Evolutionary conservation across 805 yeast genomes (phyloP), one percentile per base, ranked within the genome.

Genomic region (Yamadazyma laniorum): DNA sequence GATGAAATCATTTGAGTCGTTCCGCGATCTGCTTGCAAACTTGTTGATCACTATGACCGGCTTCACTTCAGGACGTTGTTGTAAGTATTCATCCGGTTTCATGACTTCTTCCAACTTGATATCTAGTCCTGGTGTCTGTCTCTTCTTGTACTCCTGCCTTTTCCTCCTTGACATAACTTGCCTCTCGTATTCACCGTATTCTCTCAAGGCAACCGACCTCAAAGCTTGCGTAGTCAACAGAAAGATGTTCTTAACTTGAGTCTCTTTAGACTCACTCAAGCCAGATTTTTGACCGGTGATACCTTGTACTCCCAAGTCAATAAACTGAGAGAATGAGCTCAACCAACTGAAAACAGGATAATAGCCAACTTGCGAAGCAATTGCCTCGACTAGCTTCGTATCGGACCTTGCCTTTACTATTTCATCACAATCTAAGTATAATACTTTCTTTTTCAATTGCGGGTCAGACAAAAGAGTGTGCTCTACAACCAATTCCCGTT

Each of bases 261-360:
- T 63, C 49, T 90, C 96, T 45, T 81, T 82, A 2, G 86, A 67
- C 55, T 90, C 96, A 21, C 90, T 78, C 33, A 90, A 67, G 1
- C 96, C 96, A 3, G 95, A 84, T 55, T 89, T 90, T 56, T 89
- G 97, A 1, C 98, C 99, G 1, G 95, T 88, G 29, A 91, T 58
- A 40, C 97, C 91, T 55, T 88, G 95, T 14, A 85, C 84, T 38
- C 82, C 87, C 51, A 93, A 70, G 62, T 93, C 99, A 32, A 87
- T 65, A 42, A 89, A 80, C 41, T 80, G 77, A 0, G 95, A 79
- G 9, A 90, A 65, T 2, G 84, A 77, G 57, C 87, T 87, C 43
- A 90, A 65, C 96, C 97, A 91, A 16, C 96, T 85, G 58, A 93
- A 93, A 5, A 87, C 82, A 1, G 99, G 99, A 67, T 77, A 87